Percentiles rank a stretch among this genome's conserved stretches.
These are phyloP conservation scores for Macrophomina tecta DNA, from an alignment of 2,329 filamentous ascomycete genomes.

Conservation along the genomic window DNA sequence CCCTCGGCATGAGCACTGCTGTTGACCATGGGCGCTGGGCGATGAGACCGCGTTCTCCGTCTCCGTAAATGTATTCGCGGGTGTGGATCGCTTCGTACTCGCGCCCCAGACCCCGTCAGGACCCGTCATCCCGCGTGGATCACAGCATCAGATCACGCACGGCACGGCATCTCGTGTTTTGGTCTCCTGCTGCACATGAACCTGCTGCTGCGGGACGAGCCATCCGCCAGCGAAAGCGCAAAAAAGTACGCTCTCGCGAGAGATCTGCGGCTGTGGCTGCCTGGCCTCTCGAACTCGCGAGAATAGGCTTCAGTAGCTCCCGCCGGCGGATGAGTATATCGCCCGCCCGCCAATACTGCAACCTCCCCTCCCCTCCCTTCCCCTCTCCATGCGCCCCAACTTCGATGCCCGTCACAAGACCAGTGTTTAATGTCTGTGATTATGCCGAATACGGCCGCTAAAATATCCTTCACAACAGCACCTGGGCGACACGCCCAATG, in stretches of 20 bases:
- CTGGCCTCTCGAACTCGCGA: slow-evolving; percentile 2
- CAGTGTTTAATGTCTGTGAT: not conserved
- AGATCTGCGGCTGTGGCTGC: slow-evolving; percentile 17
- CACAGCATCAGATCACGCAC: slow-evolving; percentile 11
- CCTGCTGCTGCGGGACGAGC: not conserved
- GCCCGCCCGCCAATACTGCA: not conserved
- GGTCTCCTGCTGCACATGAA: not conserved
- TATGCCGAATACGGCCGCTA: slow-evolving; percentile 18
- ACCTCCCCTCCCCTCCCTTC: not conserved
- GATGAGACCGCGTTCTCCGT: not conserved
- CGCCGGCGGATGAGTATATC: not conserved
- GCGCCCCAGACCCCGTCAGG: not conserved
- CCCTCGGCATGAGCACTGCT: slow-evolving; percentile 21
- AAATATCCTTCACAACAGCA: not conserved
- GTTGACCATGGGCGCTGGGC: not conserved
- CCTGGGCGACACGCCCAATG: not conserved
- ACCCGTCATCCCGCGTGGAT: slow-evolving; percentile 4
- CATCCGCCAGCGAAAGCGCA: not conserved
- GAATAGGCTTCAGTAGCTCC: slow-evolving; percentile 9
- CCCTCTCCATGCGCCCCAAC: not conserved
- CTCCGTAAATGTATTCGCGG: not conserved
- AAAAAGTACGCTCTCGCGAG: not conserved
- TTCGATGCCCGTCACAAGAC: slow-evolving; percentile 20
- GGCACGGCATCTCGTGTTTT: slow-evolving; percentile 18
- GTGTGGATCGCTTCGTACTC: slow-evolving; percentile 22